Conservation (phyloP, 192 early-diverging fungal genomes). For the Phlyctochytrium bullatum region DNA sequence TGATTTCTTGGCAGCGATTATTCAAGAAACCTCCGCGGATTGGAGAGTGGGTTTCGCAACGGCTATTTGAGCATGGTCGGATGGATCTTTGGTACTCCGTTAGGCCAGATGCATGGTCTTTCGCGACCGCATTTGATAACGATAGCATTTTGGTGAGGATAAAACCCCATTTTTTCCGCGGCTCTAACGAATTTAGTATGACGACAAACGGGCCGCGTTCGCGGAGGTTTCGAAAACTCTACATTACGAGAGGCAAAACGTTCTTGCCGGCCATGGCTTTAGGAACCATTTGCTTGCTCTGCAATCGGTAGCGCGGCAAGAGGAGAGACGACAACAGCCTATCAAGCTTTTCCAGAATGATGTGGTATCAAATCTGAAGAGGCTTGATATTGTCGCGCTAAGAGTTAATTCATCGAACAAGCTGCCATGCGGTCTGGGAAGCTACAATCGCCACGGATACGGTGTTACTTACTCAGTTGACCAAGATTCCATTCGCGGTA, state of each 20-base stretch:
- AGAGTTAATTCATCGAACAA: slow-evolving; percentile 34
- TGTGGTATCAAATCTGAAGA: background rate
- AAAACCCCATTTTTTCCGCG: background rate
- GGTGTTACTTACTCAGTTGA: slow-evolving; percentile 58
- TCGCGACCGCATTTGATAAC: slow-evolving; percentile 74
- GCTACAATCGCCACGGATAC: slow-evolving; percentile 46
- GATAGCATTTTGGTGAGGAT: slow-evolving; percentile 51
- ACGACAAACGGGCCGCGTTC: slow-evolving; percentile 47
- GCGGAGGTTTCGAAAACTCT: slow-evolving; percentile 51
- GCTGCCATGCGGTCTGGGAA: slow-evolving; percentile 57
- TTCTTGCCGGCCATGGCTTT: slow-evolving; percentile 75
- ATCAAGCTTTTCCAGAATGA: background rate
- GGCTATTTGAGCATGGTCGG: slow-evolving; percentile 65
- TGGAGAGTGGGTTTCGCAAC: slow-evolving; percentile 40
- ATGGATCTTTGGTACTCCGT: slow-evolving; percentile 84
- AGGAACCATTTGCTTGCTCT: slow-evolving; percentile 79
- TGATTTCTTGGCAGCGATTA: slow-evolving; percentile 76
- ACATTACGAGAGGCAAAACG: slow-evolving; percentile 67
- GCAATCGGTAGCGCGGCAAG: background rate
- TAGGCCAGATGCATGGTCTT: slow-evolving; percentile 69
- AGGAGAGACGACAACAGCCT: background rate
- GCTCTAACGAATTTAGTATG: slow-evolving; percentile 35
- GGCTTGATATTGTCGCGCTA: background rate
- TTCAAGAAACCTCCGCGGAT: slow-evolving; percentile 53
- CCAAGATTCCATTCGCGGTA: slow-evolving; percentile 52